Evolutionary conservation across 1,284 basidiomycete genomes (phyloP).

Genomic region (Pholiota adiposa): DNA sequence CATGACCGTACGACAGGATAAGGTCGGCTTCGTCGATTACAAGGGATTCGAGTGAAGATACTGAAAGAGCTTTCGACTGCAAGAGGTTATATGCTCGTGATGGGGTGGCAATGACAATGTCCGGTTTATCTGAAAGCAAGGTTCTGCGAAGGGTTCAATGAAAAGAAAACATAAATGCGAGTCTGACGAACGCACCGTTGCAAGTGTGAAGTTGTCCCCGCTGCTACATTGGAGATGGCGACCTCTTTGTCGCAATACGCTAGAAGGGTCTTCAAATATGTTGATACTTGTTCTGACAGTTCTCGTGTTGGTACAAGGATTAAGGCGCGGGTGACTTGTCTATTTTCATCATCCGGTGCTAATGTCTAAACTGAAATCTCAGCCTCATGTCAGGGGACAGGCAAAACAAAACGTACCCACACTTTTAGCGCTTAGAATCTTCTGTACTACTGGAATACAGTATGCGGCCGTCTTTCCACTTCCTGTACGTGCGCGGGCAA

Average conservation of each 20-base stretch:
- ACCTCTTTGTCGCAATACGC: constrained; percentile 83
- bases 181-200: constrained; percentile 65
- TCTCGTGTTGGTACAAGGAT: constrained; percentile 96
- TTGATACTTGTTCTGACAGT: constrained; percentile 87
- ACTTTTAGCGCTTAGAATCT: constrained; percentile 81
- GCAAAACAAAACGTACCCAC: constrained; percentile 52
- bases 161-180: neutral
- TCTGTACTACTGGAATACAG: constrained; percentile 89
- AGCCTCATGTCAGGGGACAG: constrained; percentile 1
- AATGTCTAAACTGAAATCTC: constrained; percentile 28
- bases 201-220: constrained; percentile 72
- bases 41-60: constrained; percentile 78
- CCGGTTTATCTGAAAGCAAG: constrained; percentile 88
- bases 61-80: constrained; percentile 76
- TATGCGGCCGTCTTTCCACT: constrained; percentile 99
- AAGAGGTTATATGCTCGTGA: constrained; percentile 81
- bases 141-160: constrained; percentile 47
- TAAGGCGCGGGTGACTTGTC: constrained; percentile 75
- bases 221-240: constrained; percentile 79
- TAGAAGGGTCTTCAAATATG: constrained; percentile 70
- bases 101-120: constrained; percentile 92
- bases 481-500: constrained; percentile 93
- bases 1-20: constrained; percentile 96
- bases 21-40: constrained; percentile 99
- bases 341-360: constrained; percentile 42